Percentiles rank a stretch among this genome's conserved stretches.
Conservation (phyloP, 352 stramenopile genomes). For the Globisporangium viniferum region DNA sequence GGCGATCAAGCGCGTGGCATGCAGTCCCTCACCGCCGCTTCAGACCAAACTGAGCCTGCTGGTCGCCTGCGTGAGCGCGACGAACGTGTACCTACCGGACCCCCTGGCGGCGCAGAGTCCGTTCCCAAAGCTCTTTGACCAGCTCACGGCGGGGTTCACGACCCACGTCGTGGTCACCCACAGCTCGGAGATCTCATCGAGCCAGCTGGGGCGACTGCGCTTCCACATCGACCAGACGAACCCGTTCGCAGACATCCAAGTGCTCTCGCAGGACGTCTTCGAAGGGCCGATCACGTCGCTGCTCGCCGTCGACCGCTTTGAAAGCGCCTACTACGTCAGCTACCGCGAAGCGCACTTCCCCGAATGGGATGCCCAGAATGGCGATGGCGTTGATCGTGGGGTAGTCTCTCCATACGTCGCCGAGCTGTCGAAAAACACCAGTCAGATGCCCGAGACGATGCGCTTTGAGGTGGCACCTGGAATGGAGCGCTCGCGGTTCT, state of each 20-base stretch:
- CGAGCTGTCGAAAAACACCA: slow-evolving; percentile 16
- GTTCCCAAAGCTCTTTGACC: slow-evolving; percentile 67
- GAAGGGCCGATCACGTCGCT: slow-evolving; percentile 53
- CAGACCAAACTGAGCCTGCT: slow-evolving; percentile 43
- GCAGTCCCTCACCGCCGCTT: slow-evolving; percentile 11
- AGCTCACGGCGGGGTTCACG: slow-evolving; percentile 60
- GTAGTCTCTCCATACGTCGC: slow-evolving; percentile 24
- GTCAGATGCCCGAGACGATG: slow-evolving; percentile 25
- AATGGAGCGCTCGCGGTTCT: slow-evolving; percentile 57
- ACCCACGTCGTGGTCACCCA: slow-evolving; percentile 68
- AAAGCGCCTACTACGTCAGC: slow-evolving; percentile 49
- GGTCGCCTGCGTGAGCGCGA: slow-evolving; percentile 49
- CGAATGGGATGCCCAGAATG: slow-evolving; percentile 29
- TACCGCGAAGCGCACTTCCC: slow-evolving; percentile 50
- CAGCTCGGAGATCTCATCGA: slow-evolving; percentile 35
- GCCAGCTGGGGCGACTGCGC: slow-evolving; percentile 44
- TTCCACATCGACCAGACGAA: slow-evolving; percentile 67
- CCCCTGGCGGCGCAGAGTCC: slow-evolving; percentile 26
- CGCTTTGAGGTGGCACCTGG: slow-evolving; percentile 44
- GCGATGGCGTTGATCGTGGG: background rate
- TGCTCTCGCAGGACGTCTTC: slow-evolving; percentile 61
- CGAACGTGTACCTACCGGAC: slow-evolving; percentile 57
- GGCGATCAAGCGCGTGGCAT: slow-evolving; percentile 31
- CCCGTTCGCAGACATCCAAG: slow-evolving; percentile 68
- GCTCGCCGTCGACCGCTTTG: slow-evolving; percentile 52